Base-by-base conservation (phyloP, 768 basidiomycete species). In the Nidularia pulvinata region DNA sequence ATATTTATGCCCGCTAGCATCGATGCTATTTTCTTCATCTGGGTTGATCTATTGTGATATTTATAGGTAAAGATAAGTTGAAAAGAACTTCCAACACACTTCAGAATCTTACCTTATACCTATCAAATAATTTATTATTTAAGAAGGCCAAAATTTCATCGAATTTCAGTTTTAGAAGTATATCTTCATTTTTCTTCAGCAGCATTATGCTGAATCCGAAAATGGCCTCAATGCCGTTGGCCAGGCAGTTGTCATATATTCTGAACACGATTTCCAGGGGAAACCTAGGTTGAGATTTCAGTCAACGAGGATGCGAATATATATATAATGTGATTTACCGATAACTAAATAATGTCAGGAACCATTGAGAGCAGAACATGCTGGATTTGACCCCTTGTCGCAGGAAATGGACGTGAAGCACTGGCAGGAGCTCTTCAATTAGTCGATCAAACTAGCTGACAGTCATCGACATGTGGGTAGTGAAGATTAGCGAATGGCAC, bases 321-420 rank as follows among this genome's bases (percentile, higher is more conserved):
- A 36, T 25, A 37, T 19, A 33, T 3, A 30, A 48, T 46, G 33
- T 5, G 11, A 65, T 81, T 61, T 63, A 89, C 93, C 93, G 85
- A 70, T 96, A 98, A 65, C 93, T 92, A 75, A 98, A 98, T 67
- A 99, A 73, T 0, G 97, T 98, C 65, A 99, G 77, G 70, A 98
- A 98, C 97, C 97, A 99, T 59, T 98, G 97, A 11, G 93, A 94
- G 63, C 93, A 96, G 66, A 90, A 98, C 95, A 99, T 98, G 72
- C 91, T 95, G 46, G 93, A 95, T 68, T 98, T 98, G 65, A 98
- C 76, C 33, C 95, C 96, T 69, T 97, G 91, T 33, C 95, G 84
- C 33, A 96, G 71, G 63, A 99, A 92, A 69, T 98, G 97, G 22
- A 96, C 74, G 63, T 98, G 94, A 5, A 98, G 75, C 4, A 95